Evolutionary conservation across 306 rosid species (phyloP), one percentile per base, ranked within the genome.

Genomic region (Herpetospermum pedunculosum): DNA sequence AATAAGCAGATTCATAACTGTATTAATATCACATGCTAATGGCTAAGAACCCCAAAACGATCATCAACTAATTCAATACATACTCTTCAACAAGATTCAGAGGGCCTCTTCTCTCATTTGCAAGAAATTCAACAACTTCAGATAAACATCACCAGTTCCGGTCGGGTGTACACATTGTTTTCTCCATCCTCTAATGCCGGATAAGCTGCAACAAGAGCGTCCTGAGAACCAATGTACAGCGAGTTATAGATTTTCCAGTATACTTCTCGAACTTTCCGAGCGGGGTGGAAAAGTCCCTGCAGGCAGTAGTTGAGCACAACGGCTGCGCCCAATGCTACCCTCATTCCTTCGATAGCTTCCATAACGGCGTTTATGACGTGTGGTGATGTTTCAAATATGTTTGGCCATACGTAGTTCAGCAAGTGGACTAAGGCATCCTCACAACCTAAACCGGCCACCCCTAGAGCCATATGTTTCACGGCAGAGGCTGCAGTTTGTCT

Each of bases 291-390:
- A 44, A 89, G 87, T 15, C 91, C 95, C 77, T 87, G 95, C 28
- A 89, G 88, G 75, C 95, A 89, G 80, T 88, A 88, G 80, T 90
- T 93, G 3, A 93, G 94, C 44, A 93, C 86, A 21, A 90, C 40
- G 4, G 98, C 97, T 46, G 97, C 89, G 19, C 98, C 98, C 80
- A 93, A 81, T 2, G 98, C 98, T 73, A 93, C 97, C 78, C 98
- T 83, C 98, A 90, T 90, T 74, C 98, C 98, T 82, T 93, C 98
- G 19, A 93, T 85, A 72, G 98, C 98, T 84, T 93, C 98, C 98
- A 86, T 93, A 48, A 93, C 98, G 2, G 98, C 98, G 34, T 93
- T 93, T 73, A 93, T 93, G 32, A 93, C 97, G 28, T 93, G 98
- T 0, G 98, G 98, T 2, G 98, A 93, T 10, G 98, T 93, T 82